These are phyloP conservation scores for Deinandra increscens DNA, from an alignment of 129 eudicot species.

Conservation along the genomic window DNA sequence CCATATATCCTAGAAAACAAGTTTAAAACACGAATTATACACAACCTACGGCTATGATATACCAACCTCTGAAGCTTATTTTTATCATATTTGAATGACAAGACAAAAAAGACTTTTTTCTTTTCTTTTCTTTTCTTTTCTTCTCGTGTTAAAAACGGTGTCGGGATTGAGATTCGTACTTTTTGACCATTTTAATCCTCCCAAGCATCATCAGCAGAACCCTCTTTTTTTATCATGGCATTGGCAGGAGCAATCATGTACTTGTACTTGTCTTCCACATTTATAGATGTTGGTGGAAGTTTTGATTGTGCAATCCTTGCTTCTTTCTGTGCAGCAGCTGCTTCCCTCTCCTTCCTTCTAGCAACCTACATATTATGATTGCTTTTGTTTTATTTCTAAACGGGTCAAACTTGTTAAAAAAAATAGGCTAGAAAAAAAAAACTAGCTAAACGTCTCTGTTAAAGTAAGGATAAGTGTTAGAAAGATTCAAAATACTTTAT, in stretches of 20 bases:
- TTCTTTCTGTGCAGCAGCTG: conserved; percentile 65
- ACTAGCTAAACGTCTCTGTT: not conserved
- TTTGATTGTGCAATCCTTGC: conserved; percentile 49
- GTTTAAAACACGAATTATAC: conserved; percentile 21
- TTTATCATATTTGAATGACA: conserved; percentile 13
- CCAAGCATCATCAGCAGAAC: conserved; percentile 90
- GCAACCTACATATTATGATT: conserved; percentile 45
- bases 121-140: conserved; percentile 8
- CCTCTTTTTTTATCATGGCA: conserved; percentile 55
- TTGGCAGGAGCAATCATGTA: conserved; percentile 71
- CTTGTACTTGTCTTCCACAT: conserved; percentile 78
- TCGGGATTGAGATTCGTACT: not conserved
- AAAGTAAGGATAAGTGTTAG: too few species aligned
- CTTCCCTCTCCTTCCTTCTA: conserved; percentile 77
- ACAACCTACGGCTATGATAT: conserved; percentile 29
- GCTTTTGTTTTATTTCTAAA: not conserved
- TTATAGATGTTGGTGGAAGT: conserved; percentile 51
- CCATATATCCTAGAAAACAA: conserved; percentile 6
- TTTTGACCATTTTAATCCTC: conserved; percentile 47
- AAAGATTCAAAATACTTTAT: too few species aligned
- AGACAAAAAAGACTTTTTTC: conserved; percentile 16
- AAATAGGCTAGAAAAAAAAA: not conserved
- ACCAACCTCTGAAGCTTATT: conserved; percentile 26
- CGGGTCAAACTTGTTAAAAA: not conserved
- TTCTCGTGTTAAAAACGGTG: conserved; percentile 11